Evolutionary conservation across 1,284 basidiomycete species (phyloP), one percentile per base, ranked within the genome.

Genomic region (Earliella scabrosa): DNA sequence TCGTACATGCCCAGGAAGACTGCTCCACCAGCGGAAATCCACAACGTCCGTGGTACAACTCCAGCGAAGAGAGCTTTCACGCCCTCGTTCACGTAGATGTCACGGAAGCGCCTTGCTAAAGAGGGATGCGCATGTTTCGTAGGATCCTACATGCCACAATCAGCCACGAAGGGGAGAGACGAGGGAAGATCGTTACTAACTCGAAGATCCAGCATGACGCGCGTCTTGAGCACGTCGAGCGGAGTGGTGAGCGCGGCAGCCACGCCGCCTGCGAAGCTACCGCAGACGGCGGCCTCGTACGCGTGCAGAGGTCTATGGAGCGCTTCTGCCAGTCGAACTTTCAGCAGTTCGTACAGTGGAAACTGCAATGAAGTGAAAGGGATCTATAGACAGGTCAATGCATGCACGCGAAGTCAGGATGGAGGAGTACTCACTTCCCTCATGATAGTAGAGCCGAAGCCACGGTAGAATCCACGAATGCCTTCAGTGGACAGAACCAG

Each of bases 301-400:
- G 89, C 87, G 50, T 83, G 84, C 4, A 94, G 79, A 1, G 81
- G 82, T 67, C 87, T 78, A 53, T 81, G 69, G 9, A 85, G 63
- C 23, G 67, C 74, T n/a, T 66, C 64, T 0, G 90, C 85, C 7
- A 90, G 70, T 29, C 79, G 77, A 1, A 78, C 63, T 72, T 99
- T 99, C 61, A 99, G 78, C 36, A 85, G 79, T 75, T 99, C 97
- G 69, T 98, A 99, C 23, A 99, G 74, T 0, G 97, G 97, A 70
- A 99, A 99, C 71, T 99, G 97, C 23, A 99, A 80, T 11, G 95
- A 97, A 1, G 97, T 97, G 77, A 99, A 99, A 0, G 97, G 97
- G 38, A 99, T 95, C 94, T 97, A 59, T 16, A 6, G 9, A 21
- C 21, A 24, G 40, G 24, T 55, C 59, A 13, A 63, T 48, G 23